Evolutionary conservation across 371 early-diverging fungal genomes (phyloP), one percentile per base, ranked within the genome.

Genomic region (Cokeromyces recurvatus): DNA sequence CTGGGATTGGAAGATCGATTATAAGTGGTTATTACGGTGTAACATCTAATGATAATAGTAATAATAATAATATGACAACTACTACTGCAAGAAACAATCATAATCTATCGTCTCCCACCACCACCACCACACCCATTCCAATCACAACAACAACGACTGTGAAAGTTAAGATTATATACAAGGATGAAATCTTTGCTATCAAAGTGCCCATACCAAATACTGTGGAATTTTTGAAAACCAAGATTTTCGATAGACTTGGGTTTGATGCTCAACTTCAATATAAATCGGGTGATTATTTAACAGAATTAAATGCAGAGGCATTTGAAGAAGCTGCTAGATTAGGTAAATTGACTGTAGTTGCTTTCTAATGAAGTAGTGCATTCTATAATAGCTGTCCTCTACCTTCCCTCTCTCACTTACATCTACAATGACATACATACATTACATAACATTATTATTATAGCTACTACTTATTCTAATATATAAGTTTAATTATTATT

Each of bases 141-240:
- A 5, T n/a, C n/a, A 34, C 35, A 34, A 34, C 43, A 23, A 16
- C 48, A 32, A 12, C 43, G 27, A 25, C 53, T 9, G 76, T 85
- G 43, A 86, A 86, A 51, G 72, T 86, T 48, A 89, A 89, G 60
- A 81, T 89, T 43, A 73, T 74, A 23, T 79, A 78, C 49, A 69
- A 78, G 32, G 83, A 78, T 43, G 89, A 89, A 42, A 79, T 86
- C 46, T 82, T 86, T 56, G 89, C 87, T 2, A 81, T 89, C 57
- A 78, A 83, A 52, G 66, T 89, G 40, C 82, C 85, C 0, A 67
- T 78, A 4, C 57, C 75, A 44, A 69, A 77, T 54, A 75, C 78
- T 15, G 63, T 84, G 43, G 68, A 64, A 6, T 59, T 71, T 21
- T 60, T 89, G 14, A 72, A 73, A 32, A 61, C 67, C 31, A 79